Conservation (phyloP, 2,329 filamentous ascomycete species). For the Beauveria rudraprayagi region DNA sequence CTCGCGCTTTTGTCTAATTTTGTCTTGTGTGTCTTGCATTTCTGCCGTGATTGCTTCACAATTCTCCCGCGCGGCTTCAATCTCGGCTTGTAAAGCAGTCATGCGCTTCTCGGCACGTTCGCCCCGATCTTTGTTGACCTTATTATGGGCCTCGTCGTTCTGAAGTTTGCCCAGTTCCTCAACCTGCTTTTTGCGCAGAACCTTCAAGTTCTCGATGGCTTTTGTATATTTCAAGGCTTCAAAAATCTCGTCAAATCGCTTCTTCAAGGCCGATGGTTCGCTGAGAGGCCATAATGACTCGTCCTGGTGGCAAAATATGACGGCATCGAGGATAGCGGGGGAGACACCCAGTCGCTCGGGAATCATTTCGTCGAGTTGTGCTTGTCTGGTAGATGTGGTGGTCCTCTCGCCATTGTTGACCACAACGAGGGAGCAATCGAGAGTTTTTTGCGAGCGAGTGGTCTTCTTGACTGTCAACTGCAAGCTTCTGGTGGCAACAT, state of each 20-base stretch:
- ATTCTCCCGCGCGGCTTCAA: constrained; percentile 52
- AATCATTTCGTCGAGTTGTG: constrained; percentile 75
- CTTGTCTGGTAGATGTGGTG: constrained; percentile 69
- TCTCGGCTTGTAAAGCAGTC: constrained; percentile 56
- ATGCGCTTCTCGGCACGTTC: constrained; percentile 62
- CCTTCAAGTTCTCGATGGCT: constrained; percentile 90
- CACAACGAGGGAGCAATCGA: constrained; percentile 73
- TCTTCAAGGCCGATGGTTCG: constrained; percentile 77
- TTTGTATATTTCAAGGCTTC: constrained; percentile 96
- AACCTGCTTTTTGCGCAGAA: constrained; percentile 73
- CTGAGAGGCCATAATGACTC: constrained; percentile 96
- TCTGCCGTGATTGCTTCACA: constrained; percentile 50
- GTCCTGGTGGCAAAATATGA: constrained; percentile 98
- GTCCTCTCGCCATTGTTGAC: constrained; percentile 71
- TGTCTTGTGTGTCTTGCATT: constrained; percentile 50
- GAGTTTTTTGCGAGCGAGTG: constrained; percentile 66
- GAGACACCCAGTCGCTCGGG: constrained; percentile 84
- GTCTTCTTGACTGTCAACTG: constrained; percentile 83
- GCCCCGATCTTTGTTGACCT: constrained; percentile 76
- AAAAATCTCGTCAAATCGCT: constrained; percentile 95
- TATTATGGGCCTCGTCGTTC: constrained; percentile 67
- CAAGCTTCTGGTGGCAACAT: constrained; percentile 76
- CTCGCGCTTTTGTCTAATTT: constrained; percentile 59
- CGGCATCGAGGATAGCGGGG: constrained; percentile 79
- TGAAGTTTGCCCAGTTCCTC: constrained; percentile 66